A percentile compares a stretch with the other conserved stretches of the same genome.
These are phyloP conservation scores for Aegle marmelos DNA, from an alignment of 345 rosid species.

Conservation along the genomic window DNA sequence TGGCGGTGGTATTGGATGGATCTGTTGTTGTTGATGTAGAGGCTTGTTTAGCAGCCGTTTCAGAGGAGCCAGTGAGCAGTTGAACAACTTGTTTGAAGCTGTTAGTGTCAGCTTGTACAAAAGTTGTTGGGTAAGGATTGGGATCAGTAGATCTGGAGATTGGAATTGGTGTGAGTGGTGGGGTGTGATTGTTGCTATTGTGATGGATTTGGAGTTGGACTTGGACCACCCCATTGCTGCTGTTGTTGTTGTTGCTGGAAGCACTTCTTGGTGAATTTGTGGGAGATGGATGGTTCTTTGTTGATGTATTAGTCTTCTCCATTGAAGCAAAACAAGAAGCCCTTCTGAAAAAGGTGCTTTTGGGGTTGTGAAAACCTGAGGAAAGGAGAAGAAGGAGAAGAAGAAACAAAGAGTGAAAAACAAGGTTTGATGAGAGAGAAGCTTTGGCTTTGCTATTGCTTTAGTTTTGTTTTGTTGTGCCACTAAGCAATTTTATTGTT, in stretches of 20 bases:
- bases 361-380: not conserved
- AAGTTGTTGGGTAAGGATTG: slow-evolving; percentile 95
- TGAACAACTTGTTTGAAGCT: slow-evolving; percentile 94
- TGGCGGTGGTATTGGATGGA: slow-evolving; percentile 22
- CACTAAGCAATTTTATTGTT: slow-evolving; percentile 8
- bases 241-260: slow-evolving; percentile 30
- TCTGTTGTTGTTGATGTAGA: slow-evolving; percentile 35
- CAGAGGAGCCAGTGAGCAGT: slow-evolving; percentile 83
- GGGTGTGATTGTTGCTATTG: slow-evolving; percentile 19
- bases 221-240: slow-evolving; percentile 25
- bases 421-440: slow-evolving; percentile 20
- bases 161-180: slow-evolving; percentile 48
- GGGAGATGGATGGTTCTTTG: slow-evolving; percentile 52
- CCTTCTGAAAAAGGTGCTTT: not conserved
- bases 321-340: slow-evolving; percentile 26
- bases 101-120: slow-evolving; percentile 86
- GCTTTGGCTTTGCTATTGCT: slow-evolving; percentile 9
- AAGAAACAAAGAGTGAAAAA: slow-evolving; percentile 33
- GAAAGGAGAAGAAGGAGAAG: not conserved
- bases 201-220: slow-evolving; percentile 8
- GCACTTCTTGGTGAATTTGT: slow-evolving; percentile 45
- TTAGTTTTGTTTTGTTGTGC: slow-evolving; percentile 28
- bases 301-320: slow-evolving; percentile 52
- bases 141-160: slow-evolving; percentile 76
- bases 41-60: slow-evolving; percentile 59